phyloP scores from a whole-genome alignment of 805 yeast genomes.

The Nakazawaea laoshanensis region DNA sequence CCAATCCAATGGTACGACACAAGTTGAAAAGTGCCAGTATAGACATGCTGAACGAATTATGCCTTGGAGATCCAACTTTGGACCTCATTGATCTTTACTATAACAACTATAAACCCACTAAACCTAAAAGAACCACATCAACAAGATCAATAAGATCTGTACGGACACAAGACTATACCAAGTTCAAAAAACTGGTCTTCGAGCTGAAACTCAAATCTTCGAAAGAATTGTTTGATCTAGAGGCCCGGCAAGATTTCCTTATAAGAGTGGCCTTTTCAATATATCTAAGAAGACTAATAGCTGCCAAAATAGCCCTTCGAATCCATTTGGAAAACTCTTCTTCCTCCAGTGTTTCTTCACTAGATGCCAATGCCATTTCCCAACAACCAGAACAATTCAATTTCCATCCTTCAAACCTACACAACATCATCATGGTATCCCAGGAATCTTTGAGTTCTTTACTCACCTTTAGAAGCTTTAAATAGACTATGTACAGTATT shows the following conservation, averaged over 20 bases:
- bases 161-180: conserved; percentile 12
- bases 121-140: conserved; percentile 10
- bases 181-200: conserved; percentile 15
- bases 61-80: conserved; percentile 12
- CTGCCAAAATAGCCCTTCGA: conserved; percentile 20
- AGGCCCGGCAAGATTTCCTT: conserved; percentile 11
- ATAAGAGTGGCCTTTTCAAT: conserved; percentile 20
- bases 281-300: conserved; percentile 22
- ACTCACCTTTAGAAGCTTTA: too few species aligned
- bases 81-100: conserved; percentile 13
- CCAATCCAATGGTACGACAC: conserved; percentile 16
- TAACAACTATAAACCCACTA: not conserved
- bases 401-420: too few species aligned
- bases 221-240: conserved; percentile 12
- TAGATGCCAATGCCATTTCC: too few species aligned
- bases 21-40: conserved; percentile 13
- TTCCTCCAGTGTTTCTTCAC: too few species aligned
- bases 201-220: conserved; percentile 12
- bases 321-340: conserved; percentile 15
- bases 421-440: too few species aligned
- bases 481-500: too few species aligned
- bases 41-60: conserved; percentile 6
- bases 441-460: too few species aligned
- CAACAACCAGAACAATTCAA: too few species aligned
- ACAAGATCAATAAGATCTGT: conserved; percentile 5